A percentile compares a stretch with the other conserved stretches of the same genome.
These are phyloP conservation scores for Tulasnella sp. DNA, from an alignment of 768 basidiomycete genomes.

Conservation along the genomic window DNA sequence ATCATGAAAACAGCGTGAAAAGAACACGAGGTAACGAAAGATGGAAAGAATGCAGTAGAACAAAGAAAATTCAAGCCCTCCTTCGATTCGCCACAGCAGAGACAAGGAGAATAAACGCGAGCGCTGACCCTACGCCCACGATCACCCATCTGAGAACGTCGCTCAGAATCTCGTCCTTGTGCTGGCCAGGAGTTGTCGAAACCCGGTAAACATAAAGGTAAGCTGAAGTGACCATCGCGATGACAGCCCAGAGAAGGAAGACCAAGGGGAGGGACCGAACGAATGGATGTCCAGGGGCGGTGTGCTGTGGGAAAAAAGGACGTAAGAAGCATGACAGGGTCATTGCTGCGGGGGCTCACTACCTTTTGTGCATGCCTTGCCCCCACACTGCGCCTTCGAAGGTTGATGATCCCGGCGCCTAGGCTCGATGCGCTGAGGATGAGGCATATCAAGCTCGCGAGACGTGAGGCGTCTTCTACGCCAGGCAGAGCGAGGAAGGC, in stretches of 20 bases:
- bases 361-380: background rate
- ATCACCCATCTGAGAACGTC: constrained; percentile 9
- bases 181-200: background rate
- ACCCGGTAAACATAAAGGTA: constrained; percentile 8
- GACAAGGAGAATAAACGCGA: constrained; percentile 1
- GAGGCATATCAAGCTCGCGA: constrained; percentile 2
- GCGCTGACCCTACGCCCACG: background rate
- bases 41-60: no score
- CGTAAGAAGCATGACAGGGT: background rate
- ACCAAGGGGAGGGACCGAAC: constrained; percentile 6
- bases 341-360: background rate
- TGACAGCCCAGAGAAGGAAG: constrained; percentile 4
- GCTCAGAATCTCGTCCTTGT: background rate
- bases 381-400: background rate
- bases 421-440: constrained; percentile 8
- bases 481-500: constrained; percentile 9
- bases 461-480: background rate
- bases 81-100: background rate
- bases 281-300: background rate
- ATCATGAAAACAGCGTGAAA: no score
- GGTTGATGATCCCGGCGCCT: constrained; percentile 9
- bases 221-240: background rate
- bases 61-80: no score
- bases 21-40: no score
- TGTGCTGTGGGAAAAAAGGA: background rate